Base-by-base conservation (phyloP, 805 yeast genomes). In the Cyberlindnera euphorbiiphila region DNA sequence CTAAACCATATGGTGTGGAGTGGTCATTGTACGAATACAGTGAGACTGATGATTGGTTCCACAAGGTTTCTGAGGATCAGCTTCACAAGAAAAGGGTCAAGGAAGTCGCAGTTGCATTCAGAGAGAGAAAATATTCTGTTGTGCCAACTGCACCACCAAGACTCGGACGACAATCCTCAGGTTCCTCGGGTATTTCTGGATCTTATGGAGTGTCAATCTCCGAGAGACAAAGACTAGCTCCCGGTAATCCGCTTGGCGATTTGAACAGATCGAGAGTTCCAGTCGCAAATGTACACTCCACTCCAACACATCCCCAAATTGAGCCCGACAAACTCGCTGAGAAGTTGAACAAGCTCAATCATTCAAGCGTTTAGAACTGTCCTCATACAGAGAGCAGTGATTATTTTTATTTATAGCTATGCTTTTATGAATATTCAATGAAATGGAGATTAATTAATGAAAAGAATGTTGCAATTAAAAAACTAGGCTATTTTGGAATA, bases 1-100 rank as follows among this genome's bases (percentile, higher is more conserved):
- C 91, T 34, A 86, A 85, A 59, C 97, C 98, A 0, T 91, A 87
- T 60, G 98, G 98, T 2, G 95, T 94, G 3, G 94, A 87, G 43
- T 91, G 95, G 87, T 74, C 83, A 11, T 68, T 89, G 58, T 91
- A 81, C 62, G 95, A 88, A 58, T 91, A 81, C 62, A 83, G 85
- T 51, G 96, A 89, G 49, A 62, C 61, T 3, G 61, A 71, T 27
- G 89, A 88, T 57, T 78, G 86, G 81, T 91, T 91, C 63, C 72
- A 66, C 37, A 76, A 83, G 51, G 81, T 87, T 4, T 64, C 67
- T 5, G 60, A 67, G 32, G 60, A 64, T 7, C 63, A 64, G 32
- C 44, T 68, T 33, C 64, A 66, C 39, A 64, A 68, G 16, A 67
- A 61, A 24, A 82, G 75, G 48, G 77, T 82, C 23, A 73, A 74